Percentiles rank a stretch among this genome's conserved stretches.
phyloP scores from a whole-genome alignment of 495 filamentous ascomycete genomes.

The Daldinia concentrica region DNA sequence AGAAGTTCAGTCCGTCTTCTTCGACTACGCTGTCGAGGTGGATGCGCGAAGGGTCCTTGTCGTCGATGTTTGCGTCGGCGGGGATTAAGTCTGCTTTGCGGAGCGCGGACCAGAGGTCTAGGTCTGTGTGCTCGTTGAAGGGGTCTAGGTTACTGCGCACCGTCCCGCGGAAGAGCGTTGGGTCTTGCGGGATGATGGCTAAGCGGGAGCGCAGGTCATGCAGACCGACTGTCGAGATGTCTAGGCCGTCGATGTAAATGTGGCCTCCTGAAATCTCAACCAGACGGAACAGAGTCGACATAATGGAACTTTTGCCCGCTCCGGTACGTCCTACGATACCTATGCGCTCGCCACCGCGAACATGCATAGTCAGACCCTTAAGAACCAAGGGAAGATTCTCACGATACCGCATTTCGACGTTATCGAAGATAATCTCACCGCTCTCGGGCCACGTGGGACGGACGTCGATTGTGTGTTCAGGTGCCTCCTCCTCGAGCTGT shows the following conservation, averaged over 20 bases:
- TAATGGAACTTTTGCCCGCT: constrained; percentile 94
- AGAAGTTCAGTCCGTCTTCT: constrained; percentile 95
- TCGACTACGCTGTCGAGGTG: constrained; percentile 88
- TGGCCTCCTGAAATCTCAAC: constrained; percentile 84
- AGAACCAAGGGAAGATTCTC: constrained; percentile 84
- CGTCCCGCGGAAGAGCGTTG: constrained; percentile 92
- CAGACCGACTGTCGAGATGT: constrained; percentile 85
- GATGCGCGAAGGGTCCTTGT: constrained; percentile 63
- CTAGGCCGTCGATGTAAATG: constrained; percentile 89
- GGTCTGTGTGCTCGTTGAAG: constrained; percentile 85
- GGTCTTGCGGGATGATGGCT: constrained; percentile 96
- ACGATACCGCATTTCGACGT: constrained; percentile 93
- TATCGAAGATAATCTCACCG: constrained; percentile 84
- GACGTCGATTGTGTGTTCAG: constrained; percentile 74
- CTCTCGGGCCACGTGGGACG: constrained; percentile 80
- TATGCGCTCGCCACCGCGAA: constrained; percentile 86
- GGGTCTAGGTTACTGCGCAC: constrained; percentile 92
- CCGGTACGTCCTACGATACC: constrained; percentile 94
- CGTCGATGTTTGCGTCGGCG: constrained; percentile 52
- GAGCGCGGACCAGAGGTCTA: constrained; percentile 87
- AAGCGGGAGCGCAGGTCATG: constrained; percentile 87
- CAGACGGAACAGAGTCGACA: constrained; percentile 90
- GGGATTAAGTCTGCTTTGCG: constrained; percentile 81
- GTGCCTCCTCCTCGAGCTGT: constrained; percentile 86
- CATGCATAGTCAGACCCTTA: constrained; percentile 76